Conservation (phyloP, 257 asterid genomes). For the Penstemon barbatus region DNA sequence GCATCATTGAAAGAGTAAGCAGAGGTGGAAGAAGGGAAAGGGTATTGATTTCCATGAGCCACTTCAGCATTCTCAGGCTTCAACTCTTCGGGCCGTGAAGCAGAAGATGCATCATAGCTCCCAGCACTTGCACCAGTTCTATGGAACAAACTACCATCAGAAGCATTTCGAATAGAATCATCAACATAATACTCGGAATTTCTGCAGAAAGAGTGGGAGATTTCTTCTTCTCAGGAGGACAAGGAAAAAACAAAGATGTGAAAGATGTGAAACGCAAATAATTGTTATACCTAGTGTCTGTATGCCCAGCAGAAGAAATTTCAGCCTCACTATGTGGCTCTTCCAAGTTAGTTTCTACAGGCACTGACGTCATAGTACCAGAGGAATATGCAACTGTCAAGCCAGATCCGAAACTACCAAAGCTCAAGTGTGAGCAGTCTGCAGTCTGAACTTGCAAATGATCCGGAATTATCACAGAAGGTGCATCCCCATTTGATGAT, state of each 20-base stretch:
- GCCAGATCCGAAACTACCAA: constrained; percentile 87
- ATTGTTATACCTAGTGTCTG: constrained; percentile 51
- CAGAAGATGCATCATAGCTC: constrained; percentile 61
- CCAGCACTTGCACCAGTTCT: constrained; percentile 55
- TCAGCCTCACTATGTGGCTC: constrained; percentile 52
- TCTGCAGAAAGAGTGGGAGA: constrained; percentile 47
- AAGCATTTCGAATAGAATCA: constrained; percentile 59
- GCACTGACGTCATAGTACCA: constrained; percentile 52
- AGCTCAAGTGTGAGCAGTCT: constrained; percentile 86
- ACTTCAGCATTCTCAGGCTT: constrained; percentile 68
- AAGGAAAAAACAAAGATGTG: constrained; percentile 2
- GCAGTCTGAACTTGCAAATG: constrained; percentile 81
- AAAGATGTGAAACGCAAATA: constrained; percentile 3
- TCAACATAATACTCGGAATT: constrained; percentile 72
- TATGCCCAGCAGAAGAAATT: constrained; percentile 53
- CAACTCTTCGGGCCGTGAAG: constrained; percentile 63
- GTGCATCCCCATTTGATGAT: constrained; percentile 55
- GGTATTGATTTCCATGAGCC: constrained; percentile 63
- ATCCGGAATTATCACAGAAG: constrained; percentile 85
- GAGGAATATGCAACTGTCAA: constrained; percentile 44
- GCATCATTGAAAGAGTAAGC: constrained; percentile 51
- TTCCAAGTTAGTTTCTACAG: constrained; percentile 57
- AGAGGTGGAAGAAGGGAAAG: constrained; percentile 61
- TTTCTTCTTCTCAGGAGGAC: constrained; percentile 1
- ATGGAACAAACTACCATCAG: constrained; percentile 70